A percentile compares a stretch with the other conserved stretches of the same genome.
Evolutionary conservation across 805 yeast genomes (phyloP).

Genomic region (Kluyveromyces aestuarii): DNA sequence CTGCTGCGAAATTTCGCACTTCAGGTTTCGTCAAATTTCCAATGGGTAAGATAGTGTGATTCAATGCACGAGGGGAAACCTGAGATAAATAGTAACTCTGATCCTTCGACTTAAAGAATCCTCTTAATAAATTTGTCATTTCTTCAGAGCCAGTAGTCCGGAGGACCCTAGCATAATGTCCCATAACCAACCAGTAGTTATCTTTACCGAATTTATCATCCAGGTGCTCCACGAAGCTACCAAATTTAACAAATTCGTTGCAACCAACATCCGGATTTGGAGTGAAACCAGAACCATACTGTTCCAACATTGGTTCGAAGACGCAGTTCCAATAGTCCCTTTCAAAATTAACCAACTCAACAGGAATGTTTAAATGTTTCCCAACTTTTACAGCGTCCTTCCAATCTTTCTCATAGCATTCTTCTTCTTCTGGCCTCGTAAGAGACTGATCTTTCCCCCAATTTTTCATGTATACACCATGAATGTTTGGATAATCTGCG

Average conservation of each 20-base stretch:
- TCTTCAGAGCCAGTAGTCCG: constrained; percentile 3
- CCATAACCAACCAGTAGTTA: constrained; percentile 85
- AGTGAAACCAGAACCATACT: constrained; percentile 64
- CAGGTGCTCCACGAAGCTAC: constrained; percentile 55
- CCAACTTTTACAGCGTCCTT: constrained; percentile 66
- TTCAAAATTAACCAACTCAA: constrained; percentile 76
- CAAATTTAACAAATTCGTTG: constrained; percentile 80
- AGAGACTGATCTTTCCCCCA: constrained; percentile 47
- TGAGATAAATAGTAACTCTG: constrained; percentile 87
- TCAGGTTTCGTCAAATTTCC: constrained; percentile 71
- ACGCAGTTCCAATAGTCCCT: constrained; percentile 89
- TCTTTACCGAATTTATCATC: constrained; percentile 28
- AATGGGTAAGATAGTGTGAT: constrained; percentile 61
- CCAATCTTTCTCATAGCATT: constrained; percentile 85
- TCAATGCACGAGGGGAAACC: constrained; percentile 38
- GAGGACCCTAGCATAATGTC: constrained; percentile 62
- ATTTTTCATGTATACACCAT: constrained; percentile 89
- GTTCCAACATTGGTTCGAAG: constrained; percentile 81
- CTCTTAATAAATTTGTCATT: constrained; percentile 44
- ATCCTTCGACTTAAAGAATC: constrained; percentile 57
- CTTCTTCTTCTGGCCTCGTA: constrained; percentile 33
- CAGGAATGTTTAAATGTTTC: constrained; percentile 49
- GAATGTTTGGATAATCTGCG: constrained; percentile 50
- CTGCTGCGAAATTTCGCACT: constrained; percentile 58
- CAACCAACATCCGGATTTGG: constrained; percentile 95